A percentile compares a stretch with the other conserved stretches of the same genome.
These are phyloP conservation scores for Pseudogymnoascus sp. DNA, from an alignment of 2,329 filamentous ascomycete genomes.

Conservation along the genomic window DNA sequence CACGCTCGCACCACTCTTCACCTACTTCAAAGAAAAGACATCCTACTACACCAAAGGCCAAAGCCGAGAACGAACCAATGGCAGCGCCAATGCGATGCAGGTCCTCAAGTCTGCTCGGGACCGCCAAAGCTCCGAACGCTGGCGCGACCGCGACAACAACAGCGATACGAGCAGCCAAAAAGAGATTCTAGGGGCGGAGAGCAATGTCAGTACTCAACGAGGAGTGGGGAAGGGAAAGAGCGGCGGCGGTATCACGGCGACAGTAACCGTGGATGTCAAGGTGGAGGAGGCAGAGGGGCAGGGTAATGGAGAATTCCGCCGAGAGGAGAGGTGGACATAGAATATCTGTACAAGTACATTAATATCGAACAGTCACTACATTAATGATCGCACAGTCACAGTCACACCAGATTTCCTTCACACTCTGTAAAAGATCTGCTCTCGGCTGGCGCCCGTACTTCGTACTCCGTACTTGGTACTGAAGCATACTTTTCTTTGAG, in stretches of 20 bases:
- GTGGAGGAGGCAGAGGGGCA: not conserved
- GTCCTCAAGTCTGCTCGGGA: not conserved
- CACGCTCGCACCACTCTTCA: constrained; percentile 14
- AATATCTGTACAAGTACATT: not conserved
- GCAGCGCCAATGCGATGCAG: not conserved
- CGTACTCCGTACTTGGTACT: too few species aligned
- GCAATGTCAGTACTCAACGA: not conserved
- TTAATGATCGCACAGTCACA: too few species aligned
- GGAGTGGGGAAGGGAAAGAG: not conserved
- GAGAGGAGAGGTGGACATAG: not conserved
- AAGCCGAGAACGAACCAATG: not conserved
- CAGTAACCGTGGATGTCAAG: constrained; percentile 1
- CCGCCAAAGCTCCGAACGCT: not conserved
- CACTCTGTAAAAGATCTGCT: too few species aligned
- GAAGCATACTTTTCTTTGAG: too few species aligned
- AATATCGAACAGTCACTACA: too few species aligned
- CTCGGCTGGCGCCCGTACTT: too few species aligned
- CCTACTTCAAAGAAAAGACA: constrained; percentile 13
- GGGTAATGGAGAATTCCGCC: not conserved
- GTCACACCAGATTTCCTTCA: too few species aligned
- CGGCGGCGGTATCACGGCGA: not conserved
- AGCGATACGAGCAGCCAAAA: constrained; percentile 10
- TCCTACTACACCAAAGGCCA: constrained; percentile 4
- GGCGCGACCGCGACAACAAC: constrained; percentile 10
- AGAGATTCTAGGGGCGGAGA: not conserved